Conservation (phyloP, 2,329 filamentous ascomycete species). For the Trichoderma afroharzianum region DNA sequence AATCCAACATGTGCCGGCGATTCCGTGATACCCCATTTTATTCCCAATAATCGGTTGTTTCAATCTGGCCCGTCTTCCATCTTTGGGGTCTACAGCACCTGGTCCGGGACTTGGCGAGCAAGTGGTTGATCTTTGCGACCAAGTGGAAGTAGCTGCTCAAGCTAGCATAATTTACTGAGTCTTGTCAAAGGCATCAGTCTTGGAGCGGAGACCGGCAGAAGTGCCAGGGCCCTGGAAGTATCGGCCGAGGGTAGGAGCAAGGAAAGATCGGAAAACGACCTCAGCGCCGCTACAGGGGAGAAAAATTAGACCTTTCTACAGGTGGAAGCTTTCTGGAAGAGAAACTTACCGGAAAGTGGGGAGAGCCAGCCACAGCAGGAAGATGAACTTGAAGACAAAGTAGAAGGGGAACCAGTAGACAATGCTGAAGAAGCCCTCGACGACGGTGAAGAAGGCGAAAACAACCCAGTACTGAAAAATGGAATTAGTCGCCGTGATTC, state of each 20-base stretch:
- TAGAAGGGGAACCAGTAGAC: slow-evolving; percentile 99
- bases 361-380: slow-evolving; percentile 96
- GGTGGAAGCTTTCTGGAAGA: background rate
- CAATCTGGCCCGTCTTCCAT: slow-evolving; percentile 19
- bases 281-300: slow-evolving; percentile 71
- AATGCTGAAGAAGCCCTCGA: slow-evolving; percentile 78
- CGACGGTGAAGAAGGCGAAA: slow-evolving; percentile 75
- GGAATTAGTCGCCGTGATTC: slow-evolving; percentile 32
- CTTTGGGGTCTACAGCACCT: slow-evolving; percentile 21
- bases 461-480: slow-evolving; percentile 75
- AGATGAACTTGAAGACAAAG: slow-evolving; percentile 98
- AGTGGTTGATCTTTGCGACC: slow-evolving; percentile 25
- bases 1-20: slow-evolving; percentile 1
- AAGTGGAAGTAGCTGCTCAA: slow-evolving; percentile 23
- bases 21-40: slow-evolving; percentile 7
- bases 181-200: slow-evolving; percentile 76
- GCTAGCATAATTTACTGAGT: slow-evolving; percentile 49
- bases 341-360: slow-evolving; percentile 80
- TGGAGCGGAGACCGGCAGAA: slow-evolving; percentile 81
- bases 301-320: background rate
- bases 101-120: slow-evolving; percentile 20
- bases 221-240: slow-evolving; percentile 75
- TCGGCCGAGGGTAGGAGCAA: slow-evolving; percentile 85
- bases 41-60: slow-evolving; percentile 5
- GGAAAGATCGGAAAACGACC: slow-evolving; percentile 92